A percentile compares a stretch with the other conserved stretches of the same genome.
Conservation (phyloP, 306 rosid genomes). For the Cercis canadensis region DNA sequence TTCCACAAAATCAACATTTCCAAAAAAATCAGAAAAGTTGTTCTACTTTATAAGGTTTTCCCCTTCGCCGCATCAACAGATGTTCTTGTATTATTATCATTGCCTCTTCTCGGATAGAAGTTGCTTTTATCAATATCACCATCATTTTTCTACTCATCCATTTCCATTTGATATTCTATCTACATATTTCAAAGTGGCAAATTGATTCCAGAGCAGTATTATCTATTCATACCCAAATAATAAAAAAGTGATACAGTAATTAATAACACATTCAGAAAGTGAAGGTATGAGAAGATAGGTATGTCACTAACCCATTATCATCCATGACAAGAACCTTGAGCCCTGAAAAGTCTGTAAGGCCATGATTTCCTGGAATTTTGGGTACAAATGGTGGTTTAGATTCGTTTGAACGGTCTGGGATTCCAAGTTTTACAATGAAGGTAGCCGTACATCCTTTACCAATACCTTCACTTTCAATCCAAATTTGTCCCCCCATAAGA, state of each 20-base stretch:
- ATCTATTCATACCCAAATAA: background rate
- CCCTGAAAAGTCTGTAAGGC: conserved; percentile 64
- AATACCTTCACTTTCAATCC: conserved; percentile 95
- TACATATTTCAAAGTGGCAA: too few species aligned
- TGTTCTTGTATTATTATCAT: too few species aligned
- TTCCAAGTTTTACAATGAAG: conserved; percentile 85
- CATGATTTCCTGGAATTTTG: conserved; percentile 59
- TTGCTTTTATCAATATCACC: too few species aligned
- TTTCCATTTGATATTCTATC: too few species aligned
- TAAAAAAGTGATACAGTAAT: conserved; percentile 3
- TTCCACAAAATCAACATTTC: too few species aligned
- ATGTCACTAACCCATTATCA: conserved; percentile 84
- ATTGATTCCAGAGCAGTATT: too few species aligned
- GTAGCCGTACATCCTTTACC: conserved; percentile 88
- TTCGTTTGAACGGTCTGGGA: conserved; percentile 71
- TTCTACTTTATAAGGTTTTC: too few species aligned
- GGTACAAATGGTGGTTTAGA: conserved; percentile 57
- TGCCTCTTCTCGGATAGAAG: too few species aligned
- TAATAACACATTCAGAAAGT: conserved; percentile 18
- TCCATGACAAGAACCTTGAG: conserved; percentile 92
- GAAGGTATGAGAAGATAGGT: conserved; percentile 37
- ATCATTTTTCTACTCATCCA: too few species aligned
- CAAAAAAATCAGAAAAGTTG: too few species aligned
- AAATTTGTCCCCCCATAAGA: conserved; percentile 96
- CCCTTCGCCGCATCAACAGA: too few species aligned